phyloP scores from a whole-genome alignment of 441 rosid species.

The Populus tomentosa region DNA sequence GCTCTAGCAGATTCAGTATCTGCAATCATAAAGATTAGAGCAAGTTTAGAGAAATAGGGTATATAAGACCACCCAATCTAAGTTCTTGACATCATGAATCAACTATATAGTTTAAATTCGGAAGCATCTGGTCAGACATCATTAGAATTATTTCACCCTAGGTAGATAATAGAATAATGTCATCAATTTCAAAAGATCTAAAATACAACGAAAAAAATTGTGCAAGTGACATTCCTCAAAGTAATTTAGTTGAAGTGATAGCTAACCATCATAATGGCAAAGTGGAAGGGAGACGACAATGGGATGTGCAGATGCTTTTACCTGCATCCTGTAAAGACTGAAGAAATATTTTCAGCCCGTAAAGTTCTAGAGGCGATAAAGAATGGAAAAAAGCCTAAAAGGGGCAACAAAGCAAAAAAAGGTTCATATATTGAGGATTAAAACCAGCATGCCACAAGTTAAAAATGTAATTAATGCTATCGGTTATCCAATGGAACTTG shows the following conservation, averaged over 20 bases:
- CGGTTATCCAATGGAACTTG: not conserved
- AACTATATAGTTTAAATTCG: not conserved
- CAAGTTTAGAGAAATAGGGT: not conserved
- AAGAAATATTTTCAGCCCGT: not conserved
- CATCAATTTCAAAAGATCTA: not conserved
- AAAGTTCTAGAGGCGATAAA: not conserved
- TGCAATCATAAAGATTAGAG: conserved; percentile 23
- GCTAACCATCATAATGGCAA: conserved; percentile 83
- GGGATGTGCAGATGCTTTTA: conserved; percentile 61
- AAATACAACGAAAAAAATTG: not conserved
- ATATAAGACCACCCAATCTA: not conserved
- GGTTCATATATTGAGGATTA: not conserved
- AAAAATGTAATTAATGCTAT: not conserved
- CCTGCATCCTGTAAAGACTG: conserved; percentile 68
- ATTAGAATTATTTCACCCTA: not conserved
- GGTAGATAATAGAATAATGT: not conserved
- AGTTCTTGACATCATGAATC: not conserved
- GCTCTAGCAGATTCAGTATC: conserved; percentile 92
- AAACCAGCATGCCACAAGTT: not conserved
- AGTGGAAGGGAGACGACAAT: conserved; percentile 74
- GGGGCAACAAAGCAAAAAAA: not conserved
- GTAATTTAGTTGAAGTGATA: conserved; percentile 5
- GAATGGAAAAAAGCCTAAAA: not conserved
- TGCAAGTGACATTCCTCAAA: not conserved
- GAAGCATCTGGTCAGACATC: not conserved